phyloP scores from a whole-genome alignment of 345 rosid genomes.

The Populus simonii region DNA sequence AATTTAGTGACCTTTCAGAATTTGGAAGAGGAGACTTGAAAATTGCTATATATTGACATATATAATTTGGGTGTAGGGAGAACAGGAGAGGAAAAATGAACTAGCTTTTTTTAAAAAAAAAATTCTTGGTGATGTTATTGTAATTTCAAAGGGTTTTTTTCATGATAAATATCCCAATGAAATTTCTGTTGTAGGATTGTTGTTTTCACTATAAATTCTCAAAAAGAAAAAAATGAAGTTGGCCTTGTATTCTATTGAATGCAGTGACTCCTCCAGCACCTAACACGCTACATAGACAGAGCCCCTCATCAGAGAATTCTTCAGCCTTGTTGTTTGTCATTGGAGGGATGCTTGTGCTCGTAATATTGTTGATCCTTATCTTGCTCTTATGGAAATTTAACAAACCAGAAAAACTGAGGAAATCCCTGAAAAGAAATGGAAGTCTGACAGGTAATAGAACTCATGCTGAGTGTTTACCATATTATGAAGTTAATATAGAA shows the following conservation, averaged over 20 bases:
- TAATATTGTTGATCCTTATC: slow-evolving; percentile 29
- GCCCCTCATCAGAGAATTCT: slow-evolving; percentile 7
- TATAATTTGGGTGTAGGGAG: background rate
- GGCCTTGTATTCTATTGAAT: background rate
- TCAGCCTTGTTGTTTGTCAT: slow-evolving; percentile 31
- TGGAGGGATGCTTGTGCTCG: slow-evolving; percentile 30
- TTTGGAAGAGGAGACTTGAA: background rate
- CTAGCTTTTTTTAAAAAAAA: background rate
- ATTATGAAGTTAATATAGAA: background rate
- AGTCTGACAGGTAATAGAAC: slow-evolving; percentile 18
- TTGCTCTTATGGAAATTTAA: slow-evolving; percentile 25
- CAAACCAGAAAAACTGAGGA: slow-evolving; percentile 21
- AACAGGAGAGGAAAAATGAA: background rate
- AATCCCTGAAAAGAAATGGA: background rate
- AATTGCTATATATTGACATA: background rate
- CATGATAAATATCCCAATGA: background rate
- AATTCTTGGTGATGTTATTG: too few species aligned
- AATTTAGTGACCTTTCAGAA: background rate
- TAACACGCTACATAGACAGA: background rate
- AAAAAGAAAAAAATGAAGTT: background rate
- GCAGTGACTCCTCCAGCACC: slow-evolving; percentile 26
- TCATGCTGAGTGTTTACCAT: background rate
- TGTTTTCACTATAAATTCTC: background rate
- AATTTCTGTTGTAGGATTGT: too few species aligned
- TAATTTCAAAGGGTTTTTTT: background rate